Evolutionary conservation across 1,284 basidiomycete species (phyloP), one percentile per base, ranked within the genome.

Genomic region (Malassezia equina): DNA sequence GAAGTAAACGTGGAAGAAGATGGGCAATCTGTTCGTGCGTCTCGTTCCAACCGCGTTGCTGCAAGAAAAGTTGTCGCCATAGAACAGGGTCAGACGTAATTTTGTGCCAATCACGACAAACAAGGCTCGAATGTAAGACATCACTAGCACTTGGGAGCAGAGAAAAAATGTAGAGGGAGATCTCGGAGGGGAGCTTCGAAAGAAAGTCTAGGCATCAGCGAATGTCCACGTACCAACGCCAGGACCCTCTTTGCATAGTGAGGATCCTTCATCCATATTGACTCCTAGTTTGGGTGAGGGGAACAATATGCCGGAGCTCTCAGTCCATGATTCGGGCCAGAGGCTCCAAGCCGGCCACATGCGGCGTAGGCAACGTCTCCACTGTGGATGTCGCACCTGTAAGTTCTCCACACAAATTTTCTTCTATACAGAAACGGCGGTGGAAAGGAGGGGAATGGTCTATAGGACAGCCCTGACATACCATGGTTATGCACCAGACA

Each of bases 81-180:
- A 57, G 31, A 17, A 27, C 8, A 17, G 43, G 28, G 17, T 57
- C 32, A 1, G 28, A 21, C 9, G 49, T 33, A n/a, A 57, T 27
- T 4, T n/a, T 25, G 25, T 57, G 27, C 55, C 55, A 57, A 1
- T 24, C 15, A 7, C 27, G 43, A 12, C 34, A 36, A 6, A 57
- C 55, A 2, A n/a, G 33, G 8, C 44, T 23, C 13, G 55, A 50
- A 15, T 21, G 13, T 5, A 57, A 25, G 7, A 57, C 50, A 25
- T 52, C 55, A 15, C 3, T 17, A 7, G 25, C 36, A 11, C 7
- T 15, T 5, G 33, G 28, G 2, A 57, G 50, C 13, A 43, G 15
- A 0, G 55, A 42, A 3, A 57, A 42, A 34, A 50, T 52, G 40
- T 50, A 41, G 7, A 51, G 9, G 13, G 49, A 50, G 4, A 57